Evolutionary conservation across 805 yeast species (phyloP), one percentile per base, ranked within the genome.

Genomic region (Tetrapisispora pingtungensis): DNA sequence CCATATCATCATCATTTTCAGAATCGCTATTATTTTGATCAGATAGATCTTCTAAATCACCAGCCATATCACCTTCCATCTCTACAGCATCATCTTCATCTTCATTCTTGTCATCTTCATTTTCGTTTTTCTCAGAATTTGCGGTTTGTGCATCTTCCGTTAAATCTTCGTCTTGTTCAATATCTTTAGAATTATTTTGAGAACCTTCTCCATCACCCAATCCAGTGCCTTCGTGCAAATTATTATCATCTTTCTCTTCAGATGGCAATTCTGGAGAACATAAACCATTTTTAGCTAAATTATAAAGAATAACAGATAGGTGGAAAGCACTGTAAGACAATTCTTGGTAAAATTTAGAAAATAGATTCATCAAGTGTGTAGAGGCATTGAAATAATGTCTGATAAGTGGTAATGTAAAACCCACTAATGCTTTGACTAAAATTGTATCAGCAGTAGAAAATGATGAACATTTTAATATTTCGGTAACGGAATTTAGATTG

Each of bases 41-140:
- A 10, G 88, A 78, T 13, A 79, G 72, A 51, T 89, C 88, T 62
- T 90, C 96, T 8, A 82, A 62, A 24, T 86, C 80, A 44, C 98
- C 98, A 20, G 93, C 96, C 95, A 93, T 86, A 55, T 93, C 97
- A 31, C 97, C 96, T 55, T 89, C 95, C 60, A 89, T 84, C 41
- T 87, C 95, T 38, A 85, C 88, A 5, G 97, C 97, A 60, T 87
- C 78, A n/a, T 82, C 82, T 1, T 66, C 68, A 13, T 57, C 56
- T 20, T 57, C 57, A 19, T 70, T 68, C 10, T 73, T 71, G 4
- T 49, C 41, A 24, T 77, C 73, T 6, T 78, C 75, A n/a, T 79
- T 73, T 19, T 83, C 77, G 32, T 81, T 76, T 42, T 83, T 75
- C 32, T 88, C 89, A 41, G 81, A 77, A 51, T 85, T 82, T 27